A percentile compares a stretch with the other conserved stretches of the same genome.
These are phyloP conservation scores for Metschnikowia orientalis DNA, from an alignment of 805 yeast species.

Conservation along the genomic window DNA sequence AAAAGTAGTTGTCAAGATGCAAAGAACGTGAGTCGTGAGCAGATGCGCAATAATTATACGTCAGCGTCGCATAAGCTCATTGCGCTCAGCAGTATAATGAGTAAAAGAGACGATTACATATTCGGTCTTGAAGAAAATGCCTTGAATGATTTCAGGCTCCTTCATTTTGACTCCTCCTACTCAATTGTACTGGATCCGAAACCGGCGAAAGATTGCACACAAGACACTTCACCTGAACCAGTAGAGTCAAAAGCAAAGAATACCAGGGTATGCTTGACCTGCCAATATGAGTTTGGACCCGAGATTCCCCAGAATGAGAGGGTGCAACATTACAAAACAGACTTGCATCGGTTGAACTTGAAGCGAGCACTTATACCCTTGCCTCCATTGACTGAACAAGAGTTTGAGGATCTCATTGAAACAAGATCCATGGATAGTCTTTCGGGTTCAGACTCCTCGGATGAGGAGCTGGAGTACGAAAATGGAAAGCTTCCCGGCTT, in stretches of 20 bases:
- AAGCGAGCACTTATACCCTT: slow-evolving; percentile 48
- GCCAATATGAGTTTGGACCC: slow-evolving; percentile 11
- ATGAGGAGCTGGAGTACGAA: slow-evolving; percentile 26
- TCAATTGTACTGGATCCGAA: slow-evolving; percentile 7
- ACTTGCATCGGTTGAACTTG: slow-evolving; percentile 54
- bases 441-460: slow-evolving; percentile 50
- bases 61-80: not conserved
- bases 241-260: slow-evolving; percentile 12
- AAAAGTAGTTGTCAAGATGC: too few relatives aligned
- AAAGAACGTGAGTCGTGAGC: not conserved
- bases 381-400: slow-evolving; percentile 46
- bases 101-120: slow-evolving; percentile 9
- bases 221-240: not conserved
- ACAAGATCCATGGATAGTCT: slow-evolving; percentile 50
- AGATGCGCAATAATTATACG: not conserved
- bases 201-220: slow-evolving; percentile 1
- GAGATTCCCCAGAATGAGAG: slow-evolving; percentile 9
- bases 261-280: slow-evolving; percentile 17
- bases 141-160: slow-evolving; percentile 9
- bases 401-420: slow-evolving; percentile 54
- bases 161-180: slow-evolving; percentile 13
- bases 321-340: slow-evolving; percentile 52
- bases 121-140: slow-evolving; percentile 7
- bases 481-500: slow-evolving; percentile 21
- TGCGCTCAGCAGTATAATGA: slow-evolving; percentile 4